Percentiles rank a stretch among this genome's conserved stretches.
These are phyloP conservation scores for Leptosphaerulina australis DNA, from an alignment of 2,329 filamentous ascomycete species.

Conservation along the genomic window DNA sequence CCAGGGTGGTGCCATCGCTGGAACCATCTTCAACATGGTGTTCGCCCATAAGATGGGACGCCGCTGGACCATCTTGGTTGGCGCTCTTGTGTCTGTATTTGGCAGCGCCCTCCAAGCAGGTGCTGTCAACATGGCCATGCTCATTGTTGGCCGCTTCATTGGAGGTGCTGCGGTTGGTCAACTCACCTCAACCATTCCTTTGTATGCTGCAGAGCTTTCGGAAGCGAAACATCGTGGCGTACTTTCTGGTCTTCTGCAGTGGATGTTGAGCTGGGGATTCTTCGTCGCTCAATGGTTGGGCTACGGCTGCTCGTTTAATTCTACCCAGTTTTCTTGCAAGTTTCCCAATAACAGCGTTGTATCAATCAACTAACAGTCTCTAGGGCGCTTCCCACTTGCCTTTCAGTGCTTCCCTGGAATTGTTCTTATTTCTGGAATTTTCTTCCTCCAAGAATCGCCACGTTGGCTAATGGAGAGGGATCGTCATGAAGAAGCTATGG, in stretches of 20 bases:
- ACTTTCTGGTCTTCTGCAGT: slow-evolving; percentile 64
- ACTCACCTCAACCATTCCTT: slow-evolving; percentile 27
- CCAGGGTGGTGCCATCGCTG: slow-evolving; percentile 41
- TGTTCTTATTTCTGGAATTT: slow-evolving; percentile 54
- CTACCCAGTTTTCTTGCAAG: slow-evolving; percentile 31
- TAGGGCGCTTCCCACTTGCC: slow-evolving; percentile 49
- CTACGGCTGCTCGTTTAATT: slow-evolving; percentile 43
- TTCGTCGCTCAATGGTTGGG: slow-evolving; percentile 49
- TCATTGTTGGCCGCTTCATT: slow-evolving; percentile 58
- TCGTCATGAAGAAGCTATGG: slow-evolving; percentile 55
- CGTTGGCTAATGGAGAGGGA: slow-evolving; percentile 64
- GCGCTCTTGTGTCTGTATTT: slow-evolving; percentile 41
- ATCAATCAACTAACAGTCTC: slow-evolving; percentile 12
- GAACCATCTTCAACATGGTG: slow-evolving; percentile 24
- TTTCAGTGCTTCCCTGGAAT: slow-evolving; percentile 51
- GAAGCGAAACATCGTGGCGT: slow-evolving; percentile 52
- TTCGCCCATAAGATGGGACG: slow-evolving; percentile 25
- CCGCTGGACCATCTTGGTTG: slow-evolving; percentile 42
- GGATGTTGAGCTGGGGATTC: slow-evolving; percentile 50
- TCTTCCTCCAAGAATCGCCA: slow-evolving; percentile 65
- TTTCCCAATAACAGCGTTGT: not conserved
- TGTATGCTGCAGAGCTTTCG: slow-evolving; percentile 41
- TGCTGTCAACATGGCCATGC: slow-evolving; percentile 49
- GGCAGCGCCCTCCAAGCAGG: slow-evolving; percentile 49
- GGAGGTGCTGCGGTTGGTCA: slow-evolving; percentile 57